Conservation (phyloP, 2,329 filamentous ascomycete genomes). For the Aspergillus hortae region DNA sequence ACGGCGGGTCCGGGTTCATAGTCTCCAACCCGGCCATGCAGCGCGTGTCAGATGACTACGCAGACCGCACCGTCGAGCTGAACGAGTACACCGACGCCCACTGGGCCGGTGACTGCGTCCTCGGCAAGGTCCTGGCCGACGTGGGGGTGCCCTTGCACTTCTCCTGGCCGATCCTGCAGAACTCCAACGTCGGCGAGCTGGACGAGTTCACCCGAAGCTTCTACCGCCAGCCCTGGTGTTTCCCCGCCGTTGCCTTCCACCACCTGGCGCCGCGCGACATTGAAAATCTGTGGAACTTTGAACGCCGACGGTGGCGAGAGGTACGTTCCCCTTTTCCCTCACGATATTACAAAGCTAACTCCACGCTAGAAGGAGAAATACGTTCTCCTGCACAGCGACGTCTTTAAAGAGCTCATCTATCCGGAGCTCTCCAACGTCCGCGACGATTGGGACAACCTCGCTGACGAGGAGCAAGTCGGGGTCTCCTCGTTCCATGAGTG, state of each 20-base stretch:
- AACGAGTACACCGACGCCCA: conserved; percentile 46
- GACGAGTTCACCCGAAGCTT: conserved; percentile 40
- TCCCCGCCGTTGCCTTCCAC: conserved; percentile 48
- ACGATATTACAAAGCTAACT: conserved; percentile 2
- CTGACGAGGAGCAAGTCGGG: conserved; percentile 27
- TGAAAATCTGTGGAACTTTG: conserved; percentile 44
- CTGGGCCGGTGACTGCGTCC: conserved; percentile 50
- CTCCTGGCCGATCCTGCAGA: conserved; percentile 48
- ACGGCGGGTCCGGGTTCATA: conserved; percentile 53
- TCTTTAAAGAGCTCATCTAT: conserved; percentile 36
- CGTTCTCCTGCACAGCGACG: conserved; percentile 33
- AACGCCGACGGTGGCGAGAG: conserved; percentile 56
- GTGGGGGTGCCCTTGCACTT: conserved; percentile 44
- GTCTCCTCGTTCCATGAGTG: conserved; percentile 30
- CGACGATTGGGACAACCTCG: conserved; percentile 35
- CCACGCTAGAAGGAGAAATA: background rate
- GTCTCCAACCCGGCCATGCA: conserved; percentile 50
- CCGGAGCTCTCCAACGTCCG: conserved; percentile 28
- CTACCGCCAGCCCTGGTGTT: conserved; percentile 48
- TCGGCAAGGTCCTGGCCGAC: conserved; percentile 47
- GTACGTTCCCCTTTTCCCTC: conserved; percentile 43
- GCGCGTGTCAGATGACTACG: conserved; percentile 42
- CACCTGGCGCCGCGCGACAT: conserved; percentile 45
- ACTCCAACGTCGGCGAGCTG: conserved; percentile 42
- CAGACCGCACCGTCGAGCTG: conserved; percentile 39